phyloP scores from a whole-genome alignment of 148 eudicot genomes.

The Rhododendron molle region DNA sequence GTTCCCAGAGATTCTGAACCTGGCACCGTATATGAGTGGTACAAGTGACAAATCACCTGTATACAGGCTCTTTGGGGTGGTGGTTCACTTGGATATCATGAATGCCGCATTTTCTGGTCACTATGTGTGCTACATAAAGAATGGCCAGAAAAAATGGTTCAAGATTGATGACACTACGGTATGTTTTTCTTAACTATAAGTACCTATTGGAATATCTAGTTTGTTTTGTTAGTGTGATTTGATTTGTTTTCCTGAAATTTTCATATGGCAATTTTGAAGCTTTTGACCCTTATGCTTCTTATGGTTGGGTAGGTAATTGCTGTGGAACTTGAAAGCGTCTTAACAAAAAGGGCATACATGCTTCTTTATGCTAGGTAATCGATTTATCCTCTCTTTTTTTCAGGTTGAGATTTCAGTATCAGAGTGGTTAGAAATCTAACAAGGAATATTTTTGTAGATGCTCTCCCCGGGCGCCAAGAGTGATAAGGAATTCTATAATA shows the following conservation, averaged over 20 bases:
- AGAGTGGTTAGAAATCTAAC: neutral
- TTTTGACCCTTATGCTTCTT: slow-evolving; percentile 1
- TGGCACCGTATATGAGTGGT: slow-evolving; percentile 77
- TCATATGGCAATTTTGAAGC: neutral
- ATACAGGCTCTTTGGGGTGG: slow-evolving; percentile 75
- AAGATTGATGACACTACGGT: slow-evolving; percentile 78
- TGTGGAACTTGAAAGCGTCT: slow-evolving; percentile 62
- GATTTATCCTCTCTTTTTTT: neutral
- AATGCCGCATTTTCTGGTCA: slow-evolving; percentile 87
- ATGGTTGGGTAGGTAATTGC: slow-evolving; percentile 44
- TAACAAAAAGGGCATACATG: slow-evolving; percentile 77
- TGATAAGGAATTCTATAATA: slow-evolving; percentile 45
- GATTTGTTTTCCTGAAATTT: neutral
- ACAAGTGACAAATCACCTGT: slow-evolving; percentile 61
- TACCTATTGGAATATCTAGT: neutral
- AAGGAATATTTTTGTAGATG: slow-evolving; percentile 38
- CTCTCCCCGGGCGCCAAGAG: slow-evolving; percentile 86
- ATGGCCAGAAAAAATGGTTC: slow-evolving; percentile 71
- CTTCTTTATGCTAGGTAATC: slow-evolving; percentile 79
- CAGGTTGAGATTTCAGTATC: slow-evolving; percentile 1
- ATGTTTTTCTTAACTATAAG: slow-evolving; percentile 15
- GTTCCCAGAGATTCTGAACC: slow-evolving; percentile 68
- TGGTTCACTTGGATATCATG: slow-evolving; percentile 85
- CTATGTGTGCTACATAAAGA: slow-evolving; percentile 76
- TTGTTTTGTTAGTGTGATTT: neutral